Evolutionary conservation across 345 rosid species (phyloP).

Genomic region (Adansonia digitata): DNA sequence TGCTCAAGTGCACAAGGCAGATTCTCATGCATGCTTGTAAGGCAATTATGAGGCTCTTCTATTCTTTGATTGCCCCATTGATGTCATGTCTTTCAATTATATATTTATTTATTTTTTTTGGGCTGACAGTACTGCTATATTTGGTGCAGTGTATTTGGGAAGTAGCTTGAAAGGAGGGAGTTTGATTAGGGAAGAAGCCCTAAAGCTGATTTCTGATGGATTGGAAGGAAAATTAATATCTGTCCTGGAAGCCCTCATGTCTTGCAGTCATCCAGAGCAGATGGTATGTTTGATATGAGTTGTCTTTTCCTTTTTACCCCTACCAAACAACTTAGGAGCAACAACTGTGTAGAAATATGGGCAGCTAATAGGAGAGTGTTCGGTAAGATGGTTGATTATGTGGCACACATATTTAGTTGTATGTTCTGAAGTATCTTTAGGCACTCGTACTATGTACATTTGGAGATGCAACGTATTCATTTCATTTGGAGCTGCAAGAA

Average conservation of each 20-base stretch:
- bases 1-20: conserved; percentile 77
- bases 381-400: not conserved
- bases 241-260: conserved; percentile 52
- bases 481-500: not conserved
- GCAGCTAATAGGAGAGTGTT: not conserved
- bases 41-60: conserved; percentile 16
- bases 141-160: conserved; percentile 57
- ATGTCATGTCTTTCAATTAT: not conserved
- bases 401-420: not conserved
- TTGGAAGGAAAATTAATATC: conserved; percentile 59
- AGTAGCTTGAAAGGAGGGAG: conserved; percentile 39
- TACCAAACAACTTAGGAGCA: not conserved
- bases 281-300: conserved; percentile 45
- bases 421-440: not conserved
- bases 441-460: not conserved
- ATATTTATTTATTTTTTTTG: not conserved
- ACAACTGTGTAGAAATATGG: not conserved
- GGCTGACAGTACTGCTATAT: conserved; percentile 1
- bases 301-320: not conserved
- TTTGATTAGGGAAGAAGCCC: conserved; percentile 40
- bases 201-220: conserved; percentile 74
- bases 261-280: conserved; percentile 55
- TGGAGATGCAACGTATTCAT: not conserved
- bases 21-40: conserved; percentile 77
- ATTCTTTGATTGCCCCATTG: not conserved